Evolutionary conservation across 495 filamentous ascomycete species (phyloP).

Genomic region (Aspergillus indologenus): DNA sequence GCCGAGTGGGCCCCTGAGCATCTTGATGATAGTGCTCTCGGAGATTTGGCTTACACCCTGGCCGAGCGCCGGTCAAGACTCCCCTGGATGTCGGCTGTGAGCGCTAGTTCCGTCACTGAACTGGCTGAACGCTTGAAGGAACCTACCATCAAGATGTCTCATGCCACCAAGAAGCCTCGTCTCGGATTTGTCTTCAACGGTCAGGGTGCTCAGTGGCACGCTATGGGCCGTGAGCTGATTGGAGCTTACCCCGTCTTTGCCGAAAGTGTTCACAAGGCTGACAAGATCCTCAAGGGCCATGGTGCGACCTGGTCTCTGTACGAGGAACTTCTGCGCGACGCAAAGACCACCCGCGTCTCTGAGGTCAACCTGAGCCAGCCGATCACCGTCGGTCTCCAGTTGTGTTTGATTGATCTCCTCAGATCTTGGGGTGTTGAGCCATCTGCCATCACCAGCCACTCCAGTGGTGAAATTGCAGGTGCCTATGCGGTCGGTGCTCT

Average conservation of each 20-base stretch:
- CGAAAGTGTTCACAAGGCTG: background rate
- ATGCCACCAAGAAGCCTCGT: constrained; percentile 21
- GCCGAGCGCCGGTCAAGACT: no score
- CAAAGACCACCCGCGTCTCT: background rate
- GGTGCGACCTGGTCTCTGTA: constrained; percentile 6
- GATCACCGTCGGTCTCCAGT: constrained; percentile 36
- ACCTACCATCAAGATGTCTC: background rate
- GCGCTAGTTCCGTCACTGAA: background rate
- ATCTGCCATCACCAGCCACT: constrained; percentile 35
- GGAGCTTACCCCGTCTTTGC: constrained; percentile 4
- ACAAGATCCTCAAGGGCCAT: background rate
- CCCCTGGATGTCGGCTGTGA: background rate
- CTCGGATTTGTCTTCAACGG: constrained; percentile 19
- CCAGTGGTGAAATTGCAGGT: constrained; percentile 43
- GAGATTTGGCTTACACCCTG: no score
- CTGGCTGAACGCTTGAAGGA: background rate
- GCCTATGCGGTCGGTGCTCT: constrained; percentile 20
- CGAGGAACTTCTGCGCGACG: background rate
- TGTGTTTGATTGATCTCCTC: constrained; percentile 41
- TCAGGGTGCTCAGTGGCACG: constrained; percentile 27
- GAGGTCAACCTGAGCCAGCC: constrained; percentile 19
- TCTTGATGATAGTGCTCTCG: no score
- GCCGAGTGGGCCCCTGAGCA: no score
- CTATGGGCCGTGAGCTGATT: constrained; percentile 21
- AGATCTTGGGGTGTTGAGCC: constrained; percentile 31